Percentiles rank a stretch among this genome's conserved stretches.
Evolutionary conservation across 805 yeast species (phyloP).

Genomic region (Komagataella mondaviorum): DNA sequence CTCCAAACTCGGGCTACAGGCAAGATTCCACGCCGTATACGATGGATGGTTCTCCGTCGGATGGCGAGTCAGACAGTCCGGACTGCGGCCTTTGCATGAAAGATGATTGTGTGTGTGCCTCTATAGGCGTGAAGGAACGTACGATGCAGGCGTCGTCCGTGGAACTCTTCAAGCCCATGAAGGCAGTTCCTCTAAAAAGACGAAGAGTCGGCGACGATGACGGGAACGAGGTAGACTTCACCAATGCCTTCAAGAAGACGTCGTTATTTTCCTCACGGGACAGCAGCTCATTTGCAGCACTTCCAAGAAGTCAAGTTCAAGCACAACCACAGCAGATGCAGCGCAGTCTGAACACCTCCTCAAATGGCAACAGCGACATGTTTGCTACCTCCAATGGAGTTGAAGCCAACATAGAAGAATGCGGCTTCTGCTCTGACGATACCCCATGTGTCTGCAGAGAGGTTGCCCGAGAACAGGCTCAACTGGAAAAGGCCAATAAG

Average conservation of each 20-base stretch:
- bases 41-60: not conserved
- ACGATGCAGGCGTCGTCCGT: not conserved
- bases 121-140: constrained; percentile 25
- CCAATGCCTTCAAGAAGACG: constrained; percentile 22
- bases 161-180: constrained; percentile 35
- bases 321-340: not conserved
- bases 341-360: not conserved
- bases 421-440: constrained; percentile 90
- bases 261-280: constrained; percentile 23
- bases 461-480: constrained; percentile 34
- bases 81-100: constrained; percentile 53
- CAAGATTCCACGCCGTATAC: not conserved
- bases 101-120: constrained; percentile 57
- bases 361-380: constrained; percentile 5
- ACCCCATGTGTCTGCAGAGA: constrained; percentile 90
- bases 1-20: not conserved
- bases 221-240: constrained; percentile 40
- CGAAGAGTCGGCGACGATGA: constrained; percentile 10
- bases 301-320: not conserved
- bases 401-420: constrained; percentile 48
- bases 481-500: constrained; percentile 8
- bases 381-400: constrained; percentile 15
- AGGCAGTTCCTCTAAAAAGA: constrained; percentile 49
- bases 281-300: constrained; percentile 6
- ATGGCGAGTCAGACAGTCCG: not conserved